Evolutionary conservation across 192 early-diverging fungal genomes (phyloP), one percentile per base, ranked within the genome.

Genomic region (Backusella parvicylindrica): DNA sequence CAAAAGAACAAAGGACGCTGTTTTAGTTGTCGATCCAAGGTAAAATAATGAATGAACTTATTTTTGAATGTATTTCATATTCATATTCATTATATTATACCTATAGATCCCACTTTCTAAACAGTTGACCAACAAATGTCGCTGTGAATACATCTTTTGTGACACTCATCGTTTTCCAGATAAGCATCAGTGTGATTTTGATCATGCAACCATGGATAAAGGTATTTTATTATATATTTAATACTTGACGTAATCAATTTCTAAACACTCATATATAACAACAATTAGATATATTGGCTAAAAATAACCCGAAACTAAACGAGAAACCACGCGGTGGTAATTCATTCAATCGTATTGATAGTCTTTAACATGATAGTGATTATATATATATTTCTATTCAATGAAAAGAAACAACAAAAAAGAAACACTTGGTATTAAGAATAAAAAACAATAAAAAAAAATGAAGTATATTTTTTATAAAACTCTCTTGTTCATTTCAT

Each of bases 131-230:
- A 94, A 92, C 84, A 91, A 88, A 73, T 94, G 93, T 77, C 85
- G 91, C 63, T 94, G 93, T 81, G 86, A 89, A 68, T 91, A 89
- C 70, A 85, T 92, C 26, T 94, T 89, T 75, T 94, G 93, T 77
- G 92, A 93, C 64, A 77, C 85, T 21, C 93, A 94, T 82, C 89
- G 89, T 76, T 87, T 84, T 49, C 87, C 90, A 8, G 85, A 91
- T 75, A 86, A 89, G 69, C 93, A 94, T 77, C 85, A 91, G 69
- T 94, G 93, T 81, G 90, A 91, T 77, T 91, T 94, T 85, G 92
- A 94, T 84, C 89, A 89, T 85, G 89, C 88, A 75, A 84, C 87
- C 40, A 81, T 87, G 79, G 93, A 89, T 78, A 88, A 90, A 82
- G 81, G 81, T 79, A 79, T 35, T 16, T 68, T 41, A 35, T 13